Base-by-base conservation (phyloP, 1,139 yeast species). In the Trichomonascaceae sp. region DNA sequence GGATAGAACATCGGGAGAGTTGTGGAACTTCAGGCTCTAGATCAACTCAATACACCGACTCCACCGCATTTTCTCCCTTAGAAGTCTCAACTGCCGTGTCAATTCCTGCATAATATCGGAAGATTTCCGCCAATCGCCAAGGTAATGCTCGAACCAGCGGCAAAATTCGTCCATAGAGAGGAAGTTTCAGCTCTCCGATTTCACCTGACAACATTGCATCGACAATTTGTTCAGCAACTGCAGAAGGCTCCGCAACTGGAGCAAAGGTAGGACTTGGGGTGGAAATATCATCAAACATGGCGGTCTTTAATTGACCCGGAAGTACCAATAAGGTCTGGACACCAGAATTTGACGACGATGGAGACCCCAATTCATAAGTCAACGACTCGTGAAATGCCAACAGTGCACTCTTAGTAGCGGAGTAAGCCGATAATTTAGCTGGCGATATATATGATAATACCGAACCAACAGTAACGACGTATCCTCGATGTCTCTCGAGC, bases 341-440 rank as follows among this genome's bases (percentile, higher is more conserved):
- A 1, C 88, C 87, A 2, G 58, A 47, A 12, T 50, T 51, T 2
- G 57, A 54, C 12, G 45, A 30, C 12, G 56, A 50, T 4, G 60
- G 59, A 13, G 58, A 57, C 0, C 84, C 84, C 43, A 88, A 66
- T 65, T 87, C 95, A 60, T 82, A 81, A 0, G 89, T 82, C 44
- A 91, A 72, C 0, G 93, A 83, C 65, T 88, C 96, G 66, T 91
- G 97, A 48, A 90, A 71, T 0, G 95, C 90, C 52, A 91, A 79
- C 32, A 88, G 69, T 0, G 96, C 97, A 0, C 96, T 85, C 68
- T 91, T 91, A 8, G 95, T 81, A 0, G 97, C 96, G 0, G 96
- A 96, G 63, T 91, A 91, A 0, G 87, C 87, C 44, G 87, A 80
- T 54, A 88, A 73, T 38, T 84, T 74, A 6, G 96, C 93, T 0